A percentile compares a stretch with the other conserved stretches of the same genome.
These are phyloP conservation scores for Paramecium caudatum DNA, from an alignment of 73 alveolate genomes.

Conservation along the genomic window DNA sequence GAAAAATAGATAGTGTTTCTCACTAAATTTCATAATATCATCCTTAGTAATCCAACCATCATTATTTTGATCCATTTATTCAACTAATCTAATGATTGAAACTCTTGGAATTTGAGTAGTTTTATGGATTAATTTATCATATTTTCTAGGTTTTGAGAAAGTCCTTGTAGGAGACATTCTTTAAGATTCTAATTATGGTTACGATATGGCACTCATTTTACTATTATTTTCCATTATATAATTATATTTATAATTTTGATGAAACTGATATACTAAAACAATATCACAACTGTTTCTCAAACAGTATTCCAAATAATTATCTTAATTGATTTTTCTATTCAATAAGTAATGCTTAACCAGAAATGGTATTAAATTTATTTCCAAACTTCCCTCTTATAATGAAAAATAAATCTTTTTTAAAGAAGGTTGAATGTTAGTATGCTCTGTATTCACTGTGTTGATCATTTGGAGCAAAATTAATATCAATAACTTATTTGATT, in stretches of 20 bases:
- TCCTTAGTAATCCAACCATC: constrained; percentile 58
- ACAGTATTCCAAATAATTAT: not conserved
- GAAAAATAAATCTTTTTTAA: constrained; percentile 25
- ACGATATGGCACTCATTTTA: too few relatives aligned
- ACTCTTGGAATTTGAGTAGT: constrained; percentile 61
- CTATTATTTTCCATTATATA: too few relatives aligned
- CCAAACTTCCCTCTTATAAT: constrained; percentile 33
- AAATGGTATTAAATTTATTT: constrained; percentile 8
- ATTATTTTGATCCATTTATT: constrained; percentile 50
- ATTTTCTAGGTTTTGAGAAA: constrained; percentile 38
- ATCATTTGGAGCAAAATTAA: not conserved
- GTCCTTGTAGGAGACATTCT: constrained; percentile 2
- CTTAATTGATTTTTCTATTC: not conserved
- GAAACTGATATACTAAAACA: too few relatives aligned
- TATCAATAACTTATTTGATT: not conserved
- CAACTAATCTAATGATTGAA: not conserved
- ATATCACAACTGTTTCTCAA: too few relatives aligned
- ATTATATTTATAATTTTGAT: too few relatives aligned
- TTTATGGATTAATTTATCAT: constrained; percentile 25
- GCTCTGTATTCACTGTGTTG: not conserved
- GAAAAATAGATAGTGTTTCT: constrained; percentile 49
- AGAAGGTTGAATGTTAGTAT: not conserved
- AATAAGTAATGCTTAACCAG: not conserved
- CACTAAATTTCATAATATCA: constrained; percentile 38
- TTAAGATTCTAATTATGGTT: too few relatives aligned